phyloP scores from a whole-genome alignment of 2,329 filamentous ascomycete genomes.

The Pseudogymnoascus sp. region DNA sequence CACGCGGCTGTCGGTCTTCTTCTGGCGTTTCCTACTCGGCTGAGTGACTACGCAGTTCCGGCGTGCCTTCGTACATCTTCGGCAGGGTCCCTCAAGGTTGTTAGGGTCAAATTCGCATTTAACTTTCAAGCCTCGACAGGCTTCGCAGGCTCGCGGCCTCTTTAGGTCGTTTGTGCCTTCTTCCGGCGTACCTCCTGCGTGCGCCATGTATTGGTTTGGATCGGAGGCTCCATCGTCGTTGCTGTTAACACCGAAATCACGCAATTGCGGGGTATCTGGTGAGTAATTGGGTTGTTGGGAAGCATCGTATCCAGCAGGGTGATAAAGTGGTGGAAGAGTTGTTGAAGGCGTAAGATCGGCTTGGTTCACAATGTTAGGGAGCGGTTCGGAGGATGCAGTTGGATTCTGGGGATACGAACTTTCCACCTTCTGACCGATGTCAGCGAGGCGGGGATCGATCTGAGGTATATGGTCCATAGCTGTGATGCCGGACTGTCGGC shows the following conservation, averaged over 20 bases:
- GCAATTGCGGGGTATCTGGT: slow-evolving; percentile 6
- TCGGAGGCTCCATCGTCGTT: slow-evolving; percentile 2
- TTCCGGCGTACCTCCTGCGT: slow-evolving; percentile 13
- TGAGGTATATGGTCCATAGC: slow-evolving; percentile 3
- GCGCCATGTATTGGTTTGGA: slow-evolving; percentile 13
- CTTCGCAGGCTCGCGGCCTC: slow-evolving; percentile 33
- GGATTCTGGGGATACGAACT: slow-evolving; percentile 1
- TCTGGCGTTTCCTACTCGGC: slow-evolving; percentile 34
- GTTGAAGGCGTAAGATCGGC: neutral
- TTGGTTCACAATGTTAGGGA: slow-evolving; percentile 1
- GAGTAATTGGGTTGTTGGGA: slow-evolving; percentile 1
- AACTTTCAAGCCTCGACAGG: slow-evolving; percentile 35
- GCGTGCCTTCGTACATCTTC: slow-evolving; percentile 32
- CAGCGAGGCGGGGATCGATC: slow-evolving; percentile 7
- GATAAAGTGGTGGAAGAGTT: slow-evolving; percentile 5
- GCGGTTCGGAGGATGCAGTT: neutral
- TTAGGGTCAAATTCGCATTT: slow-evolving; percentile 32
- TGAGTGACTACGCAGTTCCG: slow-evolving; percentile 32
- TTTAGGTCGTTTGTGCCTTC: slow-evolving; percentile 23
- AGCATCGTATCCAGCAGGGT: neutral
- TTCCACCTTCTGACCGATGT: slow-evolving; percentile 7
- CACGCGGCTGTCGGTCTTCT: slow-evolving; percentile 36
- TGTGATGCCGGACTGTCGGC: slow-evolving; percentile 7
- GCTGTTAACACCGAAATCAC: neutral
- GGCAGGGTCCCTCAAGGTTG: slow-evolving; percentile 28